These are phyloP conservation scores for Holtermannia corniformis DNA, from an alignment of 768 basidiomycete genomes.

Conservation along the genomic window DNA sequence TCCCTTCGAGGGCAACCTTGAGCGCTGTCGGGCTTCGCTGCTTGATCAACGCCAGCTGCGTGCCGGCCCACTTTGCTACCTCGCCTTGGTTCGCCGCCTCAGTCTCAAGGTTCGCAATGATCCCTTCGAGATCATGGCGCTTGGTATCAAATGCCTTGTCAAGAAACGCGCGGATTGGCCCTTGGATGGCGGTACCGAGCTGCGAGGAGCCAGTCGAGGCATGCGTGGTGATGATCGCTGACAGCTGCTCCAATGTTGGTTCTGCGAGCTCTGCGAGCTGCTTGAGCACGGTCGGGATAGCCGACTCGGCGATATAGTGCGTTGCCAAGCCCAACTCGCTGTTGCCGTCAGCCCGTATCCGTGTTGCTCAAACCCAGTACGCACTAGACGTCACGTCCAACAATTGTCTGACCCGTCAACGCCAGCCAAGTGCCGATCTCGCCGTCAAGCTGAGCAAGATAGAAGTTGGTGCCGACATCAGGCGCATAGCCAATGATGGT, in stretches of 20 bases:
- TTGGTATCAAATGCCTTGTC: constrained; percentile 65
- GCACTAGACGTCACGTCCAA: constrained; percentile 77
- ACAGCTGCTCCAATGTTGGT: constrained; percentile 37
- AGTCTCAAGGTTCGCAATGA: constrained; percentile 52
- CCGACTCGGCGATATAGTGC: constrained; percentile 49
- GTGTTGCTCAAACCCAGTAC: constrained; percentile 38
- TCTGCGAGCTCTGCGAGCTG: constrained; percentile 14
- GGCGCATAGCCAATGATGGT: constrained; percentile 52
- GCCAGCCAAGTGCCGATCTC: constrained; percentile 88
- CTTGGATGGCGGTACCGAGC: constrained; percentile 42
- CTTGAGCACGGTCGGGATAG: neutral
- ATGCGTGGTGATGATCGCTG: constrained; percentile 57
- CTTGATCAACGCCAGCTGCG: constrained; percentile 56
- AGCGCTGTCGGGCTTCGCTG: constrained; percentile 82
- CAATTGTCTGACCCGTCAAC: constrained; percentile 62
- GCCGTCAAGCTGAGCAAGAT: constrained; percentile 82
- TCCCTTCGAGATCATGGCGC: constrained; percentile 55
- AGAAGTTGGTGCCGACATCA: constrained; percentile 87
- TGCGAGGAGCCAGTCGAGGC: constrained; percentile 45
- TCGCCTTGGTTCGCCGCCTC: constrained; percentile 28
- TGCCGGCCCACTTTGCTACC: constrained; percentile 63
- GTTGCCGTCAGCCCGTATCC: constrained; percentile 6
- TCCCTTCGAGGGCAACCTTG: constrained; percentile 73
- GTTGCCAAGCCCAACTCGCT: constrained; percentile 91
- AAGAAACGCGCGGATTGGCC: constrained; percentile 61